Evolutionary conservation across 106 monocot genomes (phyloP).

Genomic region (Xerophyta viscosa): DNA sequence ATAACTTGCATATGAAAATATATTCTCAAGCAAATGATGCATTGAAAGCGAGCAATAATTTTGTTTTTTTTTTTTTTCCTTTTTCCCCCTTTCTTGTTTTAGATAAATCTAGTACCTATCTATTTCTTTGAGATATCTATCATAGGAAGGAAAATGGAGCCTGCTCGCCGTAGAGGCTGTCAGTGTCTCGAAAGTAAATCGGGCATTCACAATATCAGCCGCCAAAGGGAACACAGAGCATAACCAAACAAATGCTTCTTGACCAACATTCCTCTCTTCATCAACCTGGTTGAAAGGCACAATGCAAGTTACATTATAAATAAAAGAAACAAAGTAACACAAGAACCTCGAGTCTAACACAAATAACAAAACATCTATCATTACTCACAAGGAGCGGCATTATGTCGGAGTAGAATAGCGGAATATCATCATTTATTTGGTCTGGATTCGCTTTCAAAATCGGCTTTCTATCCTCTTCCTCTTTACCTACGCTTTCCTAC

Average conservation of each 20-base stretch:
- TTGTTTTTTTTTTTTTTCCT: too few species aligned
- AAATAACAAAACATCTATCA: background rate
- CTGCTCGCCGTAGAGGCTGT: constrained; percentile 47
- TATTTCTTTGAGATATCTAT: constrained; percentile 81
- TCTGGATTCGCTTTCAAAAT: constrained; percentile 27
- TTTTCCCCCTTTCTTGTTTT: too few species aligned
- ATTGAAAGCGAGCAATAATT: too few species aligned
- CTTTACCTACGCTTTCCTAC: constrained; percentile 63
- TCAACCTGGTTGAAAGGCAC: constrained; percentile 40
- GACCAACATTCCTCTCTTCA: constrained; percentile 64
- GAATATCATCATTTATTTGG: constrained; percentile 55
- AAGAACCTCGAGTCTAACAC: background rate
- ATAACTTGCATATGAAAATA: background rate
- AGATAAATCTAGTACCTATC: constrained; percentile 36
- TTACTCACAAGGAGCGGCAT: constrained; percentile 87
- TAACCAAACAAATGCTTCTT: constrained; percentile 84
- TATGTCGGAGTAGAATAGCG: constrained; percentile 88
- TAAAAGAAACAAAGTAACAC: background rate
- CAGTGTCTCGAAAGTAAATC: constrained; percentile 74
- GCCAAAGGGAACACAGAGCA: constrained; percentile 55
- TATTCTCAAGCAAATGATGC: too few species aligned
- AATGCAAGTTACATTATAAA: background rate
- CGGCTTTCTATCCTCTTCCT: constrained; percentile 50
- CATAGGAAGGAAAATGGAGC: constrained; percentile 87
- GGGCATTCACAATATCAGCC: constrained; percentile 64